A percentile compares a stretch with the other conserved stretches of the same genome.
Evolutionary conservation across 192 early-diverging fungal species (phyloP).

Genomic region (Coemansia sp.): DNA sequence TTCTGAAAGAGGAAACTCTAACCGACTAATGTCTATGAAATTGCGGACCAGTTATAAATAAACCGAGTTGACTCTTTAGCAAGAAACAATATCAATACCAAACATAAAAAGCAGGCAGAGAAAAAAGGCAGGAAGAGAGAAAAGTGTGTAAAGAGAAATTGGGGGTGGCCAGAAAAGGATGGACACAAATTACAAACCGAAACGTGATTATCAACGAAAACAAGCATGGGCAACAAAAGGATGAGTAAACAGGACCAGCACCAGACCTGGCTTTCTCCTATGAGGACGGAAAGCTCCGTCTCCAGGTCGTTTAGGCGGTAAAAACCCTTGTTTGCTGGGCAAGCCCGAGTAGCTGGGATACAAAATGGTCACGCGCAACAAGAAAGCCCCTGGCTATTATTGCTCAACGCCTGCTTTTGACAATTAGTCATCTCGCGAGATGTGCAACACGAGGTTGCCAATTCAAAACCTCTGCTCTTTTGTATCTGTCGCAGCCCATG

Average conservation of each 20-base stretch:
- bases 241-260: not conserved
- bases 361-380: too few species aligned
- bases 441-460: not conserved
- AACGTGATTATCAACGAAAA: slow-evolving; percentile 16
- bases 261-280: too few species aligned
- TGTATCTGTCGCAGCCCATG: too few species aligned
- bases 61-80: not conserved
- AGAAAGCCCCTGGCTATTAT: too few species aligned
- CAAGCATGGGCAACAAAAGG: slow-evolving; percentile 10
- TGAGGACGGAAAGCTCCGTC: too few species aligned
- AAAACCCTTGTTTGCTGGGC: not conserved
- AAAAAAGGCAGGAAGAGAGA: slow-evolving; percentile 30
- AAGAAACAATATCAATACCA: slow-evolving; percentile 9
- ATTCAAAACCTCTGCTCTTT: not conserved
- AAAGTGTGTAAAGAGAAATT: not conserved
- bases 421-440: slow-evolving; percentile 4
- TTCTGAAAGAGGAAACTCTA: slow-evolving; percentile 46
- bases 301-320: not conserved
- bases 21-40: slow-evolving; percentile 13
- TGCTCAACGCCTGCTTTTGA: not conserved
- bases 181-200: slow-evolving; percentile 13
- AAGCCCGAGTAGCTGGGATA: not conserved
- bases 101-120: slow-evolving; percentile 13
- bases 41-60: slow-evolving; percentile 3
- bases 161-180: slow-evolving; percentile 5